phyloP scores from a whole-genome alignment of 2,329 filamentous ascomycete species.

The Leptoxyphium fumago region DNA sequence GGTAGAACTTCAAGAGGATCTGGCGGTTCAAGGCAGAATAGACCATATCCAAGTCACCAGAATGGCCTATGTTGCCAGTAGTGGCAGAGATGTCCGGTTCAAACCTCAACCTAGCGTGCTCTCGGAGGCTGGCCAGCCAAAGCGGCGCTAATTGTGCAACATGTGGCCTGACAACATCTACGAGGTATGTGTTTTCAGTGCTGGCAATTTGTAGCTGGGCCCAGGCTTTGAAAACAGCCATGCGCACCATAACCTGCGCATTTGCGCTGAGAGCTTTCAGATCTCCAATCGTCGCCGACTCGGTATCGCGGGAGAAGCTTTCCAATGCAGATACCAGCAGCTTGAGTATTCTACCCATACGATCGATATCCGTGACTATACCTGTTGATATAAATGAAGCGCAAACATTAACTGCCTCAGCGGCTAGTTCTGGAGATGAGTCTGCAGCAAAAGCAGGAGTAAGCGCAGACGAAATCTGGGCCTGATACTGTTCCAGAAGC shows the following conservation, averaged over 20 bases:
- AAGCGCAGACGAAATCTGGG: conserved; percentile 89
- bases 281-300: conserved; percentile 80
- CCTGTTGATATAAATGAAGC: conserved; percentile 96
- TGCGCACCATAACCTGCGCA: conserved; percentile 95
- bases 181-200: conserved; percentile 75
- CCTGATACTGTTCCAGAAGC: conserved; percentile 93
- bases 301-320: conserved; percentile 68
- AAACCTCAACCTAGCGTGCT: conserved; percentile 84
- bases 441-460: conserved; percentile 93
- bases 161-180: conserved; percentile 78
- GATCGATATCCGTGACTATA: conserved; percentile 90
- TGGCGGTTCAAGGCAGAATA: conserved; percentile 92
- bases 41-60: conserved; percentile 78
- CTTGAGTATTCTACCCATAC: conserved; percentile 97
- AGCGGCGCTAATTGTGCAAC: conserved; percentile 80
- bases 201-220: conserved; percentile 93
- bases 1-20: conserved; percentile 87
- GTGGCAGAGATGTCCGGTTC: conserved; percentile 95
- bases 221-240: conserved; percentile 94
- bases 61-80: conserved; percentile 51
- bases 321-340: conserved; percentile 80
- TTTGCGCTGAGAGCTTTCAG: conserved; percentile 87
- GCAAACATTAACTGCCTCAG: conserved; percentile 92
- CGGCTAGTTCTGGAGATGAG: conserved; percentile 87
- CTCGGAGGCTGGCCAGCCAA: conserved; percentile 83